Conservation (phyloP, 176 grass and related monocot species). For the Oryza punctata region DNA sequence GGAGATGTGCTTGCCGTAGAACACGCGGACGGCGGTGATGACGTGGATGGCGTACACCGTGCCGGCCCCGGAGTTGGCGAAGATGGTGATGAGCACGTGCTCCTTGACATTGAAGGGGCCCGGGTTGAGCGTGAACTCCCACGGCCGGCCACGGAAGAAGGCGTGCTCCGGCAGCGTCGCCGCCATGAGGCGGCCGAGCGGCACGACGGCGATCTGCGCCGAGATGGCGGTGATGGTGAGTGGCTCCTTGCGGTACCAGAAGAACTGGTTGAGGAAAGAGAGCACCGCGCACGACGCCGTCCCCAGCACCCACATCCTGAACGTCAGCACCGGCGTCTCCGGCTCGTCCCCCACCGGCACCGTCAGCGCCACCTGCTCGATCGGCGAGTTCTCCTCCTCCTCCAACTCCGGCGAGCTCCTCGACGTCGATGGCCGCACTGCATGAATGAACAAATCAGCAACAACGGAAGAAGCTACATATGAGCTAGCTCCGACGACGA, state of each 20-base stretch:
- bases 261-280: slow-evolving; percentile 70
- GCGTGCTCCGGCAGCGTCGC: slow-evolving; percentile 27
- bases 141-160: slow-evolving; percentile 44
- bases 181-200: slow-evolving; percentile 57
- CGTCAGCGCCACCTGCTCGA: slow-evolving; percentile 49
- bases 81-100: slow-evolving; percentile 85
- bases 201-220: slow-evolving; percentile 71
- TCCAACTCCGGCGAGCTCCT: neutral
- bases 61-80: slow-evolving; percentile 86
- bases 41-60: slow-evolving; percentile 83
- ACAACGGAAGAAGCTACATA: no score
- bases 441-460: no score
- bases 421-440: neutral
- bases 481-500: neutral
- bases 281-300: slow-evolving; percentile 54
- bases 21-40: slow-evolving; percentile 75
- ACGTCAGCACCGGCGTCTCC: slow-evolving; percentile 53
- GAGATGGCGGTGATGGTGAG: slow-evolving; percentile 62
- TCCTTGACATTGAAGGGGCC: slow-evolving; percentile 78
- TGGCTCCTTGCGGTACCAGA: slow-evolving; percentile 74
- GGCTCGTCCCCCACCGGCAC: slow-evolving; percentile 57
- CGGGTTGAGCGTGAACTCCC: slow-evolving; percentile 81
- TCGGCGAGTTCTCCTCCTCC: neutral
- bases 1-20: slow-evolving; percentile 72
- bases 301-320: slow-evolving; percentile 72